phyloP scores from a whole-genome alignment of 371 early-diverging fungal species.

The Mucor ambiguus region DNA sequence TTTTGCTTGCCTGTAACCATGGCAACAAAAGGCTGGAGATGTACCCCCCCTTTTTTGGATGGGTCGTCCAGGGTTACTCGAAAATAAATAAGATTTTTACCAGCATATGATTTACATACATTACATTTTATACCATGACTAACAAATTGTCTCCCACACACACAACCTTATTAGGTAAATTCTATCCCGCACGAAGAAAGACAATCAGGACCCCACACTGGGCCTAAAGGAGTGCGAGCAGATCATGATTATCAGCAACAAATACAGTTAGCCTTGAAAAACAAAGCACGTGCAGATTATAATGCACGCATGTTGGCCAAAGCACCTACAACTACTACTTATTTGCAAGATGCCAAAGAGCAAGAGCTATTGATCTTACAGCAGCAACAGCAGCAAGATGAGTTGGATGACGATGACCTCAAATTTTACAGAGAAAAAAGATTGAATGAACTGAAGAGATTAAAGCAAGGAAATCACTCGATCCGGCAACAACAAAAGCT shows the following conservation, averaged over 20 bases:
- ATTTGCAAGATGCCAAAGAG: conserved; percentile 37
- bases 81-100: conserved; percentile 1
- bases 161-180: conserved; percentile 9
- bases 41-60: neutral
- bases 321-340: conserved; percentile 51
- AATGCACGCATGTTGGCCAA: conserved; percentile 46
- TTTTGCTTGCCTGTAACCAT: neutral
- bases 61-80: neutral
- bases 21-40: conserved; percentile 3
- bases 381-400: conserved; percentile 29
- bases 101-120: conserved; percentile 6
- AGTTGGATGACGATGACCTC: conserved; percentile 37
- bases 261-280: conserved; percentile 26
- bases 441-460: conserved; percentile 37
- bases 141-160: conserved; percentile 6
- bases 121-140: neutral
- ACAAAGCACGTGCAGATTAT: conserved; percentile 29
- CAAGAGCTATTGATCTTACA: conserved; percentile 31
- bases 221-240: conserved; percentile 62
- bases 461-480: conserved; percentile 23
- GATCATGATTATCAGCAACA: conserved; percentile 51
- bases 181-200: conserved; percentile 9
- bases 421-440: conserved; percentile 41
- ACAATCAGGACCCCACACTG: conserved; percentile 52
- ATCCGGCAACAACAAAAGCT: conserved; percentile 33